Evolutionary conservation across 1,284 basidiomycete genomes (phyloP).

Genomic region (Sporisorium sorghi): DNA sequence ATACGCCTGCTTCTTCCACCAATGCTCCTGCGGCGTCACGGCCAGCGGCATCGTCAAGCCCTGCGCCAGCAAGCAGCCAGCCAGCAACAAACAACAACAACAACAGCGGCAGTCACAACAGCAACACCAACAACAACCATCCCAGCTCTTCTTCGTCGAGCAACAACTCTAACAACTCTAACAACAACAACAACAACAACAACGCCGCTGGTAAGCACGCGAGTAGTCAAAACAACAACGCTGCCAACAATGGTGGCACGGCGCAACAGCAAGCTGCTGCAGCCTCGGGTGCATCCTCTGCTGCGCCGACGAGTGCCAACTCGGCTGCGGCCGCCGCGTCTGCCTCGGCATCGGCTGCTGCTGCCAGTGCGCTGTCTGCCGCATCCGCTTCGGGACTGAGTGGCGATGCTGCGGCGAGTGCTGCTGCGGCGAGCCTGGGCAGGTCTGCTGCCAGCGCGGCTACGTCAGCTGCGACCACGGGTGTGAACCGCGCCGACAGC

Average conservation of each 20-base stretch:
- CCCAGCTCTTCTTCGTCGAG: constrained; percentile 12
- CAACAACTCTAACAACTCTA: constrained; percentile 15
- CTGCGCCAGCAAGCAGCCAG: constrained; percentile 16
- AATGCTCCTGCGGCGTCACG: constrained; percentile 22
- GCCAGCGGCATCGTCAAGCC: constrained; percentile 19
- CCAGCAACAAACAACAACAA: constrained; percentile 14
- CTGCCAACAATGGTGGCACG: constrained; percentile 9
- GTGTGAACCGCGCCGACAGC: constrained; percentile 33
- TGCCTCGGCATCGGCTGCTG: constrained; percentile 26
- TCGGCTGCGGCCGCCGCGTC: constrained; percentile 21
- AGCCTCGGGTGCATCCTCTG: constrained; percentile 11
- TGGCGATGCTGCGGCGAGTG: constrained; percentile 21
- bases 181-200: constrained; percentile 18
- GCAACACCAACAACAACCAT: constrained; percentile 18
- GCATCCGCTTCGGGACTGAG: constrained; percentile 24
- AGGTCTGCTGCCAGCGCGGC: constrained; percentile 1
- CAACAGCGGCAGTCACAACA: constrained; percentile 4
- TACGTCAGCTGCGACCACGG: constrained; percentile 18
- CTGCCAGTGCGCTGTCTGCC: constrained; percentile 25
- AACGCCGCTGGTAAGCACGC: constrained; percentile 10
- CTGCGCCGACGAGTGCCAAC: constrained; percentile 16
- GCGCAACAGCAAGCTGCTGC: constrained; percentile 20
- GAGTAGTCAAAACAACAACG: constrained; percentile 23
- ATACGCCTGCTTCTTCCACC: constrained; percentile 10
- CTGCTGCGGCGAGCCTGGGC: constrained; percentile 16